phyloP scores from a whole-genome alignment of 2,329 filamentous ascomycete species.

The Apiospora rasikravindrae region DNA sequence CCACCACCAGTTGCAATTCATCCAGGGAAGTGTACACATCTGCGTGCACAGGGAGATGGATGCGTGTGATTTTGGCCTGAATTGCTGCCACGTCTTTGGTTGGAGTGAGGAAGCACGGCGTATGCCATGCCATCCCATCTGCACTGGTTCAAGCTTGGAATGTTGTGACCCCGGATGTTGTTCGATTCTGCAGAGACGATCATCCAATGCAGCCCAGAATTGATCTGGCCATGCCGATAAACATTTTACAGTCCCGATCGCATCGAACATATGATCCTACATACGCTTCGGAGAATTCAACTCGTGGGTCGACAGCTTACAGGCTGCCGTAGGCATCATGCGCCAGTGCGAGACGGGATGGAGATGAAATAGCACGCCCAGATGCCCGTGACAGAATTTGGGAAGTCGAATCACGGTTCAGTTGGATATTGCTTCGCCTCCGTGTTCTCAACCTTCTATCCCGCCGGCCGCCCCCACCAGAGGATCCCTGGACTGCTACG shows the following conservation, averaged over 20 bases:
- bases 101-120: not conserved
- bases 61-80: not conserved
- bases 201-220: not conserved
- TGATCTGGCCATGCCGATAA: not conserved
- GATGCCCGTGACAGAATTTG: not conserved
- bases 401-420: slow-evolving; percentile 2
- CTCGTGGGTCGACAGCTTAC: not conserved
- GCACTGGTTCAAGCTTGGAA: not conserved
- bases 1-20: not conserved
- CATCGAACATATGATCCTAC: not conserved
- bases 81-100: not conserved
- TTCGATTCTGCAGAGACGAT: not conserved
- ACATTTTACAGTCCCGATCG: not conserved
- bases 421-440: slow-evolving; percentile 1
- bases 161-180: not conserved
- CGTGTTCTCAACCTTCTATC: not conserved
- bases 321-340: not conserved
- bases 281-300: not conserved
- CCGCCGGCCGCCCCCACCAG: not conserved
- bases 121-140: slow-evolving; percentile 1
- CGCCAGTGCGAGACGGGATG: not conserved
- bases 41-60: not conserved
- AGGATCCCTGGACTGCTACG: not conserved
- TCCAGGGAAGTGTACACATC: not conserved
- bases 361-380: not conserved